A percentile compares a stretch with the other conserved stretches of the same genome.
These are phyloP conservation scores for Naematelia aurantialba DNA, from an alignment of 768 basidiomycete species.

Conservation along the genomic window DNA sequence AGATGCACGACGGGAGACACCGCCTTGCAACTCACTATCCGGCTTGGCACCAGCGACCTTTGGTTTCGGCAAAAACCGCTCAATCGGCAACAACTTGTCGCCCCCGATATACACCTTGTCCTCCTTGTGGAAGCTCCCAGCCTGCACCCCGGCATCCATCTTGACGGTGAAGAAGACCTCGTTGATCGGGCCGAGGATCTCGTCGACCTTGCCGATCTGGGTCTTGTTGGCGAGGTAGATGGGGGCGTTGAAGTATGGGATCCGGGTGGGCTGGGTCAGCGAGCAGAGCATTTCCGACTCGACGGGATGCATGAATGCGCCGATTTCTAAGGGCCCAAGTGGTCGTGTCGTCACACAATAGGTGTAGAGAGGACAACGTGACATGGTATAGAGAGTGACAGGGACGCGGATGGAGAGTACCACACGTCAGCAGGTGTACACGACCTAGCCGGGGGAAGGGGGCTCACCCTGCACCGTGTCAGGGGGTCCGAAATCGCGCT, in stretches of 20 bases:
- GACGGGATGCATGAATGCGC: slow-evolving; percentile 86
- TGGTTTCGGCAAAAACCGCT: slow-evolving; percentile 94
- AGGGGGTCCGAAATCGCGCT: slow-evolving; percentile 53
- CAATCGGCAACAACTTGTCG: slow-evolving; percentile 95
- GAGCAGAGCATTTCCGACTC: slow-evolving; percentile 98
- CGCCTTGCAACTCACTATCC: slow-evolving; percentile 26
- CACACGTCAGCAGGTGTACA: no score
- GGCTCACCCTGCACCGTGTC: slow-evolving; percentile 53
- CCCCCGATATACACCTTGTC: slow-evolving; percentile 96
- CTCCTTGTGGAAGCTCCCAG: slow-evolving; percentile 90
- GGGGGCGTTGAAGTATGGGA: slow-evolving; percentile 98
- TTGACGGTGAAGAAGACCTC: slow-evolving; percentile 98
- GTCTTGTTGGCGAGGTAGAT: slow-evolving; percentile 97
- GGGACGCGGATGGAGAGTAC: no score
- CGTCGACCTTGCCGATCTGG: slow-evolving; percentile 93
- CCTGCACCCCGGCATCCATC: slow-evolving; percentile 93
- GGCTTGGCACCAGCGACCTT: slow-evolving; percentile 67
- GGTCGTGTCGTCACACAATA: not conserved
- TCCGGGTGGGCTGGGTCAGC: slow-evolving; percentile 77
- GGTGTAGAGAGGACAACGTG: no score
- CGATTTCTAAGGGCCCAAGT: slow-evolving; percentile 64
- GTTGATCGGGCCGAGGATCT: slow-evolving; percentile 98
- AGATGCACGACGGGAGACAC: slow-evolving; percentile 8
- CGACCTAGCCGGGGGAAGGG: not conserved
- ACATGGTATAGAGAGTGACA: no score